A percentile compares a stretch with the other conserved stretches of the same genome.
phyloP scores from a whole-genome alignment of 2,329 filamentous ascomycete genomes.

The Ceratocystis eucalypticola region DNA sequence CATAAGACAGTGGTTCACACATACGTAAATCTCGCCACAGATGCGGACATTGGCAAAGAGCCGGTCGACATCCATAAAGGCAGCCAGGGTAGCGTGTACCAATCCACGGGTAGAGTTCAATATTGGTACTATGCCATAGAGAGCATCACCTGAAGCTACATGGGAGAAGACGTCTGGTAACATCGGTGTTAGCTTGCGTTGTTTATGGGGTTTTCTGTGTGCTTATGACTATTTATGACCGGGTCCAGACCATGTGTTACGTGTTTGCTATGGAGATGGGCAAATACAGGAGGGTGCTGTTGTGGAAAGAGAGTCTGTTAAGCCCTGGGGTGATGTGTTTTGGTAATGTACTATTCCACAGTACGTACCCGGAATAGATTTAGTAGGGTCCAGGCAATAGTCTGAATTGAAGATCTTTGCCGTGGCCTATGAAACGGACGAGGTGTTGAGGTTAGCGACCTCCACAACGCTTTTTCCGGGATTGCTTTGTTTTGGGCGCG shows the following conservation, averaged over 20 bases:
- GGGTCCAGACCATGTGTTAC: neutral
- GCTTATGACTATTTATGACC: neutral
- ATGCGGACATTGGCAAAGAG: conserved; percentile 58
- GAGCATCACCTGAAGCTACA: conserved; percentile 51
- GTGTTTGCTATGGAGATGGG: conserved; percentile 1
- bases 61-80: conserved; percentile 61
- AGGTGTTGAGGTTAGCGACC: neutral
- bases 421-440: conserved; percentile 29
- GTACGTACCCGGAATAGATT: conserved; percentile 36
- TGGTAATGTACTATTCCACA: too few species aligned
- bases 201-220: neutral
- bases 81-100: conserved; percentile 79
- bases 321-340: too few species aligned
- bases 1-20: conserved; percentile 78
- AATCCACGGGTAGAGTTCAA: conserved; percentile 94
- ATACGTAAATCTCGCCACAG: conserved; percentile 71
- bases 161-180: conserved; percentile 60
- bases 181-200: neutral
- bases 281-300: neutral
- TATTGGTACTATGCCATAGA: conserved; percentile 76
- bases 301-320: neutral
- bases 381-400: conserved; percentile 37
- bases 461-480: too few species aligned
- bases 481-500: neutral
- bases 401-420: conserved; percentile 35